These are phyloP conservation scores for Thielaviopsis cerberus DNA, from an alignment of 2,329 filamentous ascomycete genomes.

Conservation along the genomic window DNA sequence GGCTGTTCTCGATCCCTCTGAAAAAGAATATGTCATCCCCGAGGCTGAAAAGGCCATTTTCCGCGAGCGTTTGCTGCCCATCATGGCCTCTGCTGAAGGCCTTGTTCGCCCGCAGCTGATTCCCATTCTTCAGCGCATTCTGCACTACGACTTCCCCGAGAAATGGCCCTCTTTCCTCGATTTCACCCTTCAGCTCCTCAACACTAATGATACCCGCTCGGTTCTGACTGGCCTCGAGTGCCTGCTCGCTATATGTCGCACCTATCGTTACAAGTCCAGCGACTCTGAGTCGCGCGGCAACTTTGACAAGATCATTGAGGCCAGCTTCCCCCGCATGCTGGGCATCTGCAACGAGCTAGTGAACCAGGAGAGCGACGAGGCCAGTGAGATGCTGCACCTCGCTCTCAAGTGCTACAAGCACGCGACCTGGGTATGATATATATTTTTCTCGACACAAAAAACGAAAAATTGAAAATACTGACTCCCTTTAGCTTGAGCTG, in stretches of 20 bases:
- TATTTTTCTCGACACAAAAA: neutral
- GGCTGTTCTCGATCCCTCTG: conserved; percentile 56
- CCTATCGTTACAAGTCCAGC: conserved; percentile 77
- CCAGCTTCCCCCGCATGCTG: conserved; percentile 74
- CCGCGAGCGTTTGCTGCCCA: conserved; percentile 71
- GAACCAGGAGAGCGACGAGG: conserved; percentile 79
- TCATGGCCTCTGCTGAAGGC: conserved; percentile 62
- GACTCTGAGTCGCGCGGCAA: conserved; percentile 61
- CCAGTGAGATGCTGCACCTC: conserved; percentile 87
- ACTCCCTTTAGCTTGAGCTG: conserved; percentile 49
- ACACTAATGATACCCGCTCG: conserved; percentile 66
- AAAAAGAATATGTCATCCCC: conserved; percentile 52
- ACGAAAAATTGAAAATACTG: conserved; percentile 4
- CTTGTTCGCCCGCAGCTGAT: conserved; percentile 83
- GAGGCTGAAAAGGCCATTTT: conserved; percentile 81
- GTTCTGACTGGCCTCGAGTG: conserved; percentile 91
- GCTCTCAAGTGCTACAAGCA: conserved; percentile 97
- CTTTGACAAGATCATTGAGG: conserved; percentile 85
- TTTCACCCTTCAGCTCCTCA: conserved; percentile 73
- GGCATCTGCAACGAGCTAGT: conserved; percentile 76
- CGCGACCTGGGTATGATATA: conserved; percentile 65
- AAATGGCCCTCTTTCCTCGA: conserved; percentile 91
- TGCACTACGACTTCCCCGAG: conserved; percentile 86
- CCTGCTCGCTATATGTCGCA: conserved; percentile 80
- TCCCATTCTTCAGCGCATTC: conserved; percentile 83